Conservation (phyloP, 1,284 basidiomycete species). For the Phylloporus sp. region DNA sequence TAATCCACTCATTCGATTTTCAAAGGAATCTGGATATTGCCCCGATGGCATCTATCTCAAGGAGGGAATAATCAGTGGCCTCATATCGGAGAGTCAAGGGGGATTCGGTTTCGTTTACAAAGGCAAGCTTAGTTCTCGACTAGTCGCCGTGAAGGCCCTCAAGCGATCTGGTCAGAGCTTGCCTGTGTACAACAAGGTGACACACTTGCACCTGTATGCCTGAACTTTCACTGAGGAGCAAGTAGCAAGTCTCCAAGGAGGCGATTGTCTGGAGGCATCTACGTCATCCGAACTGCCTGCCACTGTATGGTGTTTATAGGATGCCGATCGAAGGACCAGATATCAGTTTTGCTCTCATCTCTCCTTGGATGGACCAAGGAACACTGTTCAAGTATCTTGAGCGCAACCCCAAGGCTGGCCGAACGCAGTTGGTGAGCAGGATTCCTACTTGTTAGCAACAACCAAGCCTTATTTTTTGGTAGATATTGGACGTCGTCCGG, state of each 20-base stretch:
- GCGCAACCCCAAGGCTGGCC: constrained; percentile 13
- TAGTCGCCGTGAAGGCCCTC: constrained; percentile 32
- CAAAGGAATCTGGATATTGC: constrained; percentile 21
- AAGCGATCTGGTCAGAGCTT: background rate
- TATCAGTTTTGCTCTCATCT: constrained; percentile 21
- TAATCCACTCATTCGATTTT: constrained; percentile 19
- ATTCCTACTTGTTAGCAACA: background rate
- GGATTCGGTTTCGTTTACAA: constrained; percentile 28
- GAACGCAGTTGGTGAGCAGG: constrained; percentile 25
- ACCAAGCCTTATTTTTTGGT: background rate
- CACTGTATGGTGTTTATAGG: constrained; percentile 28
- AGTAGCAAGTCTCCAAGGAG: constrained; percentile 26
- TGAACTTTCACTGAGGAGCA: background rate
- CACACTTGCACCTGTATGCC: background rate
- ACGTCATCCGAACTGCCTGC: constrained; percentile 33
- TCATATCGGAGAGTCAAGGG: constrained; percentile 9
- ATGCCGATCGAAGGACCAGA: constrained; percentile 3
- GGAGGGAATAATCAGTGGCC: constrained; percentile 5
- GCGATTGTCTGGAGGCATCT: constrained; percentile 33
- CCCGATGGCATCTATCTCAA: constrained; percentile 22
- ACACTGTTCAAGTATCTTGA: constrained; percentile 29
- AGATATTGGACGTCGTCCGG: constrained; percentile 30
- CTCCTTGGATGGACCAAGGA: constrained; percentile 36
- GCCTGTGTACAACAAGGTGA: constrained; percentile 24
- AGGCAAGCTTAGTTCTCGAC: constrained; percentile 20